These are phyloP conservation scores for Geotrichum candidum DNA, from an alignment of 1,139 yeast genomes.

Conservation along the genomic window DNA sequence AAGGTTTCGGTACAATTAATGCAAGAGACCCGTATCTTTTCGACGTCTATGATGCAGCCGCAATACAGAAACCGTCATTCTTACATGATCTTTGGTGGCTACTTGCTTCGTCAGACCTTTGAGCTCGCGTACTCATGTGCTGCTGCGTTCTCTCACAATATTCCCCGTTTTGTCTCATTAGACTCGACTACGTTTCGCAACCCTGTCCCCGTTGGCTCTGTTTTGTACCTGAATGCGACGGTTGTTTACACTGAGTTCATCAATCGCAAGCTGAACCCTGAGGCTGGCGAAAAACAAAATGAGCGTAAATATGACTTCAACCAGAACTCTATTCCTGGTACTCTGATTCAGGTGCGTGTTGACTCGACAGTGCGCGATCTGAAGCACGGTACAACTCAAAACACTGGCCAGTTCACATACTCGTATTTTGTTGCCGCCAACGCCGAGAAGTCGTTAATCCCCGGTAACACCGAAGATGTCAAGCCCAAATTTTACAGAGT, in stretches of 20 bases:
- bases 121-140: slow-evolving; percentile 91
- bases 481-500: slow-evolving; percentile 54
- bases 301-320: slow-evolving; percentile 11
- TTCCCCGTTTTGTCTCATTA: slow-evolving; percentile 81
- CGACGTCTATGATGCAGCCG: slow-evolving; percentile 90
- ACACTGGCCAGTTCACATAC: slow-evolving; percentile 81
- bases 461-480: slow-evolving; percentile 36
- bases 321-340: slow-evolving; percentile 58
- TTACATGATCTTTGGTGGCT: slow-evolving; percentile 92
- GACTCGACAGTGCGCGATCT: slow-evolving; percentile 70
- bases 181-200: slow-evolving; percentile 88
- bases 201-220: slow-evolving; percentile 94
- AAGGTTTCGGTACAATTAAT: slow-evolving; percentile 39
- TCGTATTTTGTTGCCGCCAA: slow-evolving; percentile 72
- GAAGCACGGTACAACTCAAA: slow-evolving; percentile 53
- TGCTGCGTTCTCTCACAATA: slow-evolving; percentile 76
- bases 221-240: slow-evolving; percentile 70
- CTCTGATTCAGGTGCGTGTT: slow-evolving; percentile 81
- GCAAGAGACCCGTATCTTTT: slow-evolving; percentile 63
- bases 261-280: slow-evolving; percentile 20
- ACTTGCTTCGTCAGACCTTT: slow-evolving; percentile 81
- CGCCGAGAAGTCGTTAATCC: slow-evolving; percentile 14
- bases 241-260: slow-evolving; percentile 62
- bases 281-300: slow-evolving; percentile 13
- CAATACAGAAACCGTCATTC: slow-evolving; percentile 92